These are phyloP conservation scores for Hemileccinum rubropunctum DNA, from an alignment of 768 basidiomycete species.

Conservation along the genomic window DNA sequence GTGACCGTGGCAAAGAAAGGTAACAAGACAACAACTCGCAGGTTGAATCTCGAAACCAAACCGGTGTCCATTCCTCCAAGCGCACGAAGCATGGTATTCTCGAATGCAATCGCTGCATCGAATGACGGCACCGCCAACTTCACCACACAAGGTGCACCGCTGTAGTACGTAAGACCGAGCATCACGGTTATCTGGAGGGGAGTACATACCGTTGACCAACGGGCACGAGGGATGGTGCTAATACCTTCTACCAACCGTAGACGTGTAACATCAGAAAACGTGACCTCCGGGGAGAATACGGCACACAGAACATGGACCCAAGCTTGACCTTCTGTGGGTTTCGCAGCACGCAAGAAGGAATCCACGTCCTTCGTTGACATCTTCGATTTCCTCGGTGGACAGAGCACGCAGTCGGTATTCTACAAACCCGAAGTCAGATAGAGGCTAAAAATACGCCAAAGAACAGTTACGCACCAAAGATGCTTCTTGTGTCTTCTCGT, in stretches of 20 bases:
- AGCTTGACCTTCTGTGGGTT: slow-evolving; percentile 89
- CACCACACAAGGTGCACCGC: slow-evolving; percentile 75
- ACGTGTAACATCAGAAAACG: slow-evolving; percentile 69
- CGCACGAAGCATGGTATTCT: slow-evolving; percentile 88
- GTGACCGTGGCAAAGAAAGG: neutral
- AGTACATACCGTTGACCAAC: slow-evolving; percentile 69
- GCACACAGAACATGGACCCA: slow-evolving; percentile 93
- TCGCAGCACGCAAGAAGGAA: slow-evolving; percentile 71
- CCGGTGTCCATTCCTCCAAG: slow-evolving; percentile 77
- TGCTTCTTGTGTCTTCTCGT: slow-evolving; percentile 77
- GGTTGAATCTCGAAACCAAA: slow-evolving; percentile 93
- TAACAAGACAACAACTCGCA: slow-evolving; percentile 43
- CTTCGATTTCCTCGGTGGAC: slow-evolving; percentile 50
- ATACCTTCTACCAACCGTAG: slow-evolving; percentile 86
- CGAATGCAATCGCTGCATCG: slow-evolving; percentile 79
- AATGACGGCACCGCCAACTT: slow-evolving; percentile 73
- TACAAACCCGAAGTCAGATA: slow-evolving; percentile 29
- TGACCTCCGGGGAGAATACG: slow-evolving; percentile 82
- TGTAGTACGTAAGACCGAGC: slow-evolving; percentile 31
- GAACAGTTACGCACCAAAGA: slow-evolving; percentile 57
- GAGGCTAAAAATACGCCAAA: neutral
- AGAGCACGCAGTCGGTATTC: slow-evolving; percentile 84
- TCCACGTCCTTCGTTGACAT: slow-evolving; percentile 49
- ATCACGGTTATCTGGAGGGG: neutral
- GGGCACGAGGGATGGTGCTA: slow-evolving; percentile 63